Evolutionary conservation across 176 grass and related monocot species (phyloP), one percentile per base, ranked within the genome.

Genomic region (Triticum dicoccoides): DNA sequence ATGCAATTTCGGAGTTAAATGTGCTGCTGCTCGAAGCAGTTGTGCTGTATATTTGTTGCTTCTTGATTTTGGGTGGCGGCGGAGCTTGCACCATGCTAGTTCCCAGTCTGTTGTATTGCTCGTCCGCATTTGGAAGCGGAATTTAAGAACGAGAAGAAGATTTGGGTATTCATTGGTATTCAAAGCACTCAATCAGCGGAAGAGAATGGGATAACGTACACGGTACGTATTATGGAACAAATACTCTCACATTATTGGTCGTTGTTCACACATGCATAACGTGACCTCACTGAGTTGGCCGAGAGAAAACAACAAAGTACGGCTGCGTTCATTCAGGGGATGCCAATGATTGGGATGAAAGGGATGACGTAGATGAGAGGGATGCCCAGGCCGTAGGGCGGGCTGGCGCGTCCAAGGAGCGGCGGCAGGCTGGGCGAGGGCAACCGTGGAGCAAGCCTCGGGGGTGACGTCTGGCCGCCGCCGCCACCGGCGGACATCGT

Each of bases 281-380:
- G 30, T 34, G 65, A 20, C 65, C 32, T 34, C 65, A 68, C 65
- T 67, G 49, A 15, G 18, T 58, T 68, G 49, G 59, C 6, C 1
- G 5, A 4, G 33, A 51, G 29, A 27, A 37, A 64, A 42, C 2
- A 68, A 10, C 25, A 7, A 2, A 24, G 25, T 44, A n/a, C 51
- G 10, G 10, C 3, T 32, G 8, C 3, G 6, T 58, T 68, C 24
- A 15, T 34, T 84, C 27, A 90, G 17, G 33, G 51, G 14, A 52
- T 52, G 49, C 49, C 51, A 54, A 54, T 91, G 82, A 88, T 85
- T 0, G 90, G 90, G 30, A 91, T 27, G 86, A 91, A 91, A 63
- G 78, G 86, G 65, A 91, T 88, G 82, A 91, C 70, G 83, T 49
- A 86, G 54, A 91, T 86, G 82, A 88, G 82, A 4, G 90, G 83